Percentiles rank a stretch among this genome's conserved stretches.
These are phyloP conservation scores for Circinella umbellata DNA, from an alignment of 371 early-diverging fungal species.

Conservation along the genomic window DNA sequence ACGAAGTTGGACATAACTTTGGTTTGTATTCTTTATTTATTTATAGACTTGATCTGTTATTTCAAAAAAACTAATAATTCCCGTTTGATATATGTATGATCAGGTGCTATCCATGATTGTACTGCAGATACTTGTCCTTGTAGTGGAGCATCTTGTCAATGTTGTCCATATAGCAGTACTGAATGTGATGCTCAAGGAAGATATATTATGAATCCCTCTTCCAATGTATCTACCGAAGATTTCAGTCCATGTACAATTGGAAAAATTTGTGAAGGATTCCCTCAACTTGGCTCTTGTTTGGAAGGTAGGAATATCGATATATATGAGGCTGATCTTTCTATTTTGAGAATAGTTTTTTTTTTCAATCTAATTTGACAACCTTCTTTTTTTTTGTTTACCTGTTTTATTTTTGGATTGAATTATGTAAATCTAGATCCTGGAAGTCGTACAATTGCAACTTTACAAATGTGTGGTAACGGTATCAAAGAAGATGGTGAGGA, in stretches of 20 bases:
- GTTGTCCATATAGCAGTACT: conserved; percentile 70
- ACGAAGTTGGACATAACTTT: conserved; percentile 94
- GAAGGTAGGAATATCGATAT: conserved; percentile 38
- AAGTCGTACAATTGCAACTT: conserved; percentile 41
- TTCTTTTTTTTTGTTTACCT: neutral
- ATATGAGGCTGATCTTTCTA: neutral
- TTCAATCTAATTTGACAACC: too few relatives aligned
- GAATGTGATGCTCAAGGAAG: conserved; percentile 79
- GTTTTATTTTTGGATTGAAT: neutral
- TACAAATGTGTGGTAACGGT: conserved; percentile 93
- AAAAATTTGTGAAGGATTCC: conserved; percentile 66
- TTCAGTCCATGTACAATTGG: conserved; percentile 85
- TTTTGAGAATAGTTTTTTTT: too few relatives aligned
- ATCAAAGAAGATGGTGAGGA: conserved; percentile 90
- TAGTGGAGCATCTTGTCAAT: conserved; percentile 49
- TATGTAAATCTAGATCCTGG: conserved; percentile 58
- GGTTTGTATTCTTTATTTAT: conserved; percentile 36
- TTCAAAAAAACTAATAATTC: neutral
- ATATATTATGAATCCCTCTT: conserved; percentile 87
- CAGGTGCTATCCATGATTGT: conserved; percentile 77
- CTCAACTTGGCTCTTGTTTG: conserved; percentile 63
- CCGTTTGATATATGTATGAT: neutral
- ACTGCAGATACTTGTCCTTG: conserved; percentile 62
- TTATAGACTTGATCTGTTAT: neutral
- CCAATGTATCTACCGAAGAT: conserved; percentile 65